Base-by-base conservation (phyloP, 2,329 filamentous ascomycete species). In the Penicillium griseofulvum region DNA sequence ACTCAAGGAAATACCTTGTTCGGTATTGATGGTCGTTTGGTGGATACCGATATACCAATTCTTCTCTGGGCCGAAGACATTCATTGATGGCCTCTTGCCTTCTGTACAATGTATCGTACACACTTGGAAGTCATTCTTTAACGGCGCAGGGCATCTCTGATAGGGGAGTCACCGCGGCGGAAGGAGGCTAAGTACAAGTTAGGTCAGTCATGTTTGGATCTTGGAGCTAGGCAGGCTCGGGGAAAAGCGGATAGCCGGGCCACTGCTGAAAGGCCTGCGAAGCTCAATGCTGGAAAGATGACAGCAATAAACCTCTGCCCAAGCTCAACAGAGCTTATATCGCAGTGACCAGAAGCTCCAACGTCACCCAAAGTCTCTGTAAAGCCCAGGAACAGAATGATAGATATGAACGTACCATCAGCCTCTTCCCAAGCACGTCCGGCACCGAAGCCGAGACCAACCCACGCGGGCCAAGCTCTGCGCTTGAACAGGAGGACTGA, bases 371-470 rank as follows among this genome's bases (percentile, higher is more conserved):
- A 41, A 1, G 31, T 19, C 46, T 41, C 19, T 34, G 28, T 11
- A 9, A 8, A 28, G 33, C 46, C 28, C 29, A 4, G 11, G 29
- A 45, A 47, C 19, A n/a, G 41, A 53, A 26, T 12, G 43, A 34
- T 52, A 46, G 56, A 51, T 43, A 54, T 64, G 54, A 60, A 71
- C 78, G 80, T 87, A 80, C 83, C 89, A 81, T 99, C 96, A 79
- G 94, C 97, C 82, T 99, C 94, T 78, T 99, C 94, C 82, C 96
- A 99, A 55, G 94, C 94, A 70, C 95, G 87, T 69, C 94, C 94
- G 62, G 92, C 92, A 74, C 95, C 94, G 75, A 99, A 97, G 55
- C 94, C 94, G 52, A 93, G 83, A 63, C 94, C 94, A 64, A 96
- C 85, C 74, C 91, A 94, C n/a, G 92, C 94, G 55, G 94, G 94